Conservation (phyloP, 2,329 filamentous ascomycete genomes). For the Cytospora schulzeri region DNA sequence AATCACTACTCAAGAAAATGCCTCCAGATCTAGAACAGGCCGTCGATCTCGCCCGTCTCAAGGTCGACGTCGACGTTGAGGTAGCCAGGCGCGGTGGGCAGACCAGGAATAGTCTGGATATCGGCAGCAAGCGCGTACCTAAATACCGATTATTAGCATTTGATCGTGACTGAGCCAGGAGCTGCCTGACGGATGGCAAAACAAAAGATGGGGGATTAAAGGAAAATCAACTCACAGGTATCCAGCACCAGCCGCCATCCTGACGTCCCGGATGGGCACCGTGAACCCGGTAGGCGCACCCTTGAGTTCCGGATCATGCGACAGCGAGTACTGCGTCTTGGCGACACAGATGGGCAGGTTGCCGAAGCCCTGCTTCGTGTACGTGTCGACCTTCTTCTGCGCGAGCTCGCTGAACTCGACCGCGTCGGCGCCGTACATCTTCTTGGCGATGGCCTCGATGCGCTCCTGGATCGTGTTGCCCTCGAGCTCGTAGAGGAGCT, state of each 20-base stretch:
- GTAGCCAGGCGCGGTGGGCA: constrained; percentile 94
- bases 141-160: constrained; percentile 38
- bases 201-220: background rate
- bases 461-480: constrained; percentile 76
- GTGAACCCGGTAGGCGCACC: constrained; percentile 94
- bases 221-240: constrained; percentile 69
- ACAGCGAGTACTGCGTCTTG: constrained; percentile 97
- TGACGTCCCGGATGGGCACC: constrained; percentile 89
- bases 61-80: constrained; percentile 85
- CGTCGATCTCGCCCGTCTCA: constrained; percentile 83
- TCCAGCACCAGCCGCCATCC: constrained; percentile 90
- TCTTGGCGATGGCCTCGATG: constrained; percentile 85
- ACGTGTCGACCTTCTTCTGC: constrained; percentile 94
- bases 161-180: background rate
- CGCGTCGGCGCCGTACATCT: constrained; percentile 90
- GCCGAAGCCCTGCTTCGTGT: constrained; percentile 87
- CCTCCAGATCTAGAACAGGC: constrained; percentile 72
- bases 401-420: constrained; percentile 94
- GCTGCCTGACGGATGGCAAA: background rate
- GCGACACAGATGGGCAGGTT: constrained; percentile 95
- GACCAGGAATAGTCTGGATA: constrained; percentile 95
- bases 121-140: constrained; percentile 93
- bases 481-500: constrained; percentile 80
- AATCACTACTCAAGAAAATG: background rate
- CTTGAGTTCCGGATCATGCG: constrained; percentile 90